Evolutionary conservation across 768 basidiomycete genomes (phyloP).

Genomic region (Suillus fuscotomentosus): DNA sequence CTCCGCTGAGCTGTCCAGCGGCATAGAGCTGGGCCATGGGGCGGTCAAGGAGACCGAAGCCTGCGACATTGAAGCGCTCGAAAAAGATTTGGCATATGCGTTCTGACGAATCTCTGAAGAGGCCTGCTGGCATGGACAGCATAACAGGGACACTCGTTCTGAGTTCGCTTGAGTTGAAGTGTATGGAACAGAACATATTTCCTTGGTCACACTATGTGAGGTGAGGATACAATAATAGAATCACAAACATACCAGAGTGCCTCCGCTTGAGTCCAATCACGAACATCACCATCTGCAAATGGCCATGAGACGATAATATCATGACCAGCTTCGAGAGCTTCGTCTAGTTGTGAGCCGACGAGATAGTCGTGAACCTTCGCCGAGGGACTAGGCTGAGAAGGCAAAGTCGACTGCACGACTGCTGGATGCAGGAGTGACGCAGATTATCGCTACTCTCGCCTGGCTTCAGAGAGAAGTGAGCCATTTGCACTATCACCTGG

Average conservation of each 20-base stretch:
- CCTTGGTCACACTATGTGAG: constrained; percentile 42
- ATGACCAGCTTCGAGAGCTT: constrained; percentile 71
- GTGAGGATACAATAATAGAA: neutral
- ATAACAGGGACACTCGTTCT: constrained; percentile 89
- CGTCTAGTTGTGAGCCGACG: constrained; percentile 78
- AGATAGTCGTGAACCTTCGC: constrained; percentile 75
- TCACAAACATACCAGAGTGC: constrained; percentile 73
- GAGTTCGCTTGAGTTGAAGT: constrained; percentile 73
- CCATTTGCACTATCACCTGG: constrained; percentile 26
- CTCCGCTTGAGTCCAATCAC: constrained; percentile 83
- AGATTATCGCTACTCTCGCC: constrained; percentile 22
- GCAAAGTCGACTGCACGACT: constrained; percentile 47
- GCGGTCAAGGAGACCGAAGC: constrained; percentile 76
- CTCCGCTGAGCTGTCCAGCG: constrained; percentile 63
- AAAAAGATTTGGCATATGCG: constrained; percentile 83
- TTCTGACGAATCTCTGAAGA: constrained; percentile 68
- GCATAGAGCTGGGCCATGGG: constrained; percentile 85
- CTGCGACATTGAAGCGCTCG: constrained; percentile 89
- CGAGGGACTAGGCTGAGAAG: constrained; percentile 40
- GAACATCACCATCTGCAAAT: constrained; percentile 68
- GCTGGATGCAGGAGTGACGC: constrained; percentile 40
- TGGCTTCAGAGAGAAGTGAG: constrained; percentile 18
- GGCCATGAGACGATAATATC: constrained; percentile 82
- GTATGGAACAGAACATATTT: constrained; percentile 79
- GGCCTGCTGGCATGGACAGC: constrained; percentile 63